Percentiles rank a stretch among this genome's conserved stretches.
Conservation (phyloP, 2,329 filamentous ascomycete species). For the Tolypocladium amazonense region DNA sequence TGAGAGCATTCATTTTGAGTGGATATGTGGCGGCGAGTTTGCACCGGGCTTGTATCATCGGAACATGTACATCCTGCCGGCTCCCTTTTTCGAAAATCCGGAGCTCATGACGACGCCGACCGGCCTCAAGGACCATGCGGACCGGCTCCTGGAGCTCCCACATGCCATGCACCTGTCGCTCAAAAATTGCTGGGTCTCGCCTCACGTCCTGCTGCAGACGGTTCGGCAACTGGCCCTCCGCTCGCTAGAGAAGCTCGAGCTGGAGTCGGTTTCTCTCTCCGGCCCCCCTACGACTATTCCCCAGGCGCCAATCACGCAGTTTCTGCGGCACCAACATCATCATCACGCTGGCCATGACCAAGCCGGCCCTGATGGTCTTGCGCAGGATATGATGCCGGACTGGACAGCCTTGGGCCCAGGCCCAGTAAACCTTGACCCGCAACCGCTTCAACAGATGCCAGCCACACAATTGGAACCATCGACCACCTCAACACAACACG, state of each 20-base stretch:
- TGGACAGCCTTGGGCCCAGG: not conserved
- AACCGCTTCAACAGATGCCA: not conserved
- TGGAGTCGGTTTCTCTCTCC: constrained; percentile 57
- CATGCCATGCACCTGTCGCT: constrained; percentile 48
- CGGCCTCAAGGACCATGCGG: constrained; percentile 18
- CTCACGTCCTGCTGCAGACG: constrained; percentile 42
- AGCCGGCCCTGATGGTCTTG: not conserved
- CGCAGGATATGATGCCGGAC: constrained; percentile 2
- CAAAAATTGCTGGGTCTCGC: constrained; percentile 59
- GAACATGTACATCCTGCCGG: constrained; percentile 52
- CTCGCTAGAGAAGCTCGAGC: constrained; percentile 39
- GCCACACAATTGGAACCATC: not conserved
- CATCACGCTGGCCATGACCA: not conserved
- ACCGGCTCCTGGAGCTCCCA: constrained; percentile 39
- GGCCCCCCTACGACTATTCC: constrained; percentile 24
- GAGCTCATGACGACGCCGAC: constrained; percentile 17
- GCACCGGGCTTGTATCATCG: constrained; percentile 50
- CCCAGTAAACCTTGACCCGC: not conserved
- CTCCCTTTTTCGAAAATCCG: constrained; percentile 36
- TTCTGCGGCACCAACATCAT: not conserved
- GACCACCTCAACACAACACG: not conserved
- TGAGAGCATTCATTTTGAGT: constrained; percentile 52
- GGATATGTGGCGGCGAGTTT: constrained; percentile 57
- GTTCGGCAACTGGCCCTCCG: constrained; percentile 34
- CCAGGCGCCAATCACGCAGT: constrained; percentile 8